Evolutionary conservation across 2,329 filamentous ascomycete species (phyloP).

Genomic region (Paecilomyces variotii): DNA sequence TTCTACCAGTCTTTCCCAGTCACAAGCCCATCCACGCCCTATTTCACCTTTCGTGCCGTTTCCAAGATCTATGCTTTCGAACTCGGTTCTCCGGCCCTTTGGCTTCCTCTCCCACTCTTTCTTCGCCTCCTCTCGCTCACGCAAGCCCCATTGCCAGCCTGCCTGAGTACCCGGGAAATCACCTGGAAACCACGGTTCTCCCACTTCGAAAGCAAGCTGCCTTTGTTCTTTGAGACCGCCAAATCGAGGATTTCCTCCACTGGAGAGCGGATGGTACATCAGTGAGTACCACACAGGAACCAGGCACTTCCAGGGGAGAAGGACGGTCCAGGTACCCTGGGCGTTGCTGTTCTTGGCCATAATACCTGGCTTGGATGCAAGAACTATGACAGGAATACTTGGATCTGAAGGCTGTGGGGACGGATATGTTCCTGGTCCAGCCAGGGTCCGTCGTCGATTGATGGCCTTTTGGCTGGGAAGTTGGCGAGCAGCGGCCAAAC

Average conservation of each 20-base stretch:
- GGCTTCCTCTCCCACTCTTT: conserved; percentile 67
- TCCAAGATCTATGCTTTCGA: conserved; percentile 66
- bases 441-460: conserved; percentile 63
- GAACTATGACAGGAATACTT: conserved; percentile 66
- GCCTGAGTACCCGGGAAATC: conserved; percentile 75
- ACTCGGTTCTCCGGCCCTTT: conserved; percentile 72
- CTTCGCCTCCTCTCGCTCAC: conserved; percentile 53
- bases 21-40: conserved; percentile 72
- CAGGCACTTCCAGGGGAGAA: conserved; percentile 88
- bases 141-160: conserved; percentile 68
- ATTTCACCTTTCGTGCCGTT: conserved; percentile 70
- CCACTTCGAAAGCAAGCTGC: conserved; percentile 74
- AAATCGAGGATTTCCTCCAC: conserved; percentile 72
- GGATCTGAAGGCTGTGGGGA: conserved; percentile 56
- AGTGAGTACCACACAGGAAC: conserved; percentile 76
- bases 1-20: conserved; percentile 65
- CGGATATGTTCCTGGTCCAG: conserved; percentile 56
- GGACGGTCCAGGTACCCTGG: conserved; percentile 69
- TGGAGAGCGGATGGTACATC: conserved; percentile 71
- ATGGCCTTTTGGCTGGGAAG: conserved; percentile 71
- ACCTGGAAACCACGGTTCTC: conserved; percentile 73
- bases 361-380: conserved; percentile 48
- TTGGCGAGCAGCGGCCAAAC: conserved; percentile 57
- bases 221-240: conserved; percentile 72
- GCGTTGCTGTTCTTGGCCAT: conserved; percentile 37